Base-by-base conservation (phyloP, 805 yeast genomes). In the Barnettozyma vustinii region DNA sequence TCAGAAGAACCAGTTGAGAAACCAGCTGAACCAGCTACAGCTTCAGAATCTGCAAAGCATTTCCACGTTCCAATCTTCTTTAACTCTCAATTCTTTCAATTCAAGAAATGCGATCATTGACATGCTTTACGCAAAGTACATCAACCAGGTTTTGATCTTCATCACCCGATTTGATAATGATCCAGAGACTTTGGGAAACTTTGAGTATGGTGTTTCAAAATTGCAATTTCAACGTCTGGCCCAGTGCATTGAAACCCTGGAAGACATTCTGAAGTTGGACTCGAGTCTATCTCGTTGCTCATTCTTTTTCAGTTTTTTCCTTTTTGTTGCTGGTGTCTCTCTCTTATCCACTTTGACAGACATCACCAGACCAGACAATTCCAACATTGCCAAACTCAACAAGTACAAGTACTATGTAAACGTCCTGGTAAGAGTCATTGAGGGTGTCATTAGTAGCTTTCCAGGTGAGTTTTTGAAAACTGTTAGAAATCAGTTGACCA, bases 401-500 rank as follows among this genome's bases (percentile, higher is more conserved):
- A 52, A 53, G 52, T 51, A 58, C 48, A 55, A 58, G 30, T 59
- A 58, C 26, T 44, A 56, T 40, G 59, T 55, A 9, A 59, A 57
- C 35, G 52, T 58, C 6, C 25, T 59, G 13, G 55, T 60, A 13
- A 42, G 64, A 26, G 52, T 53, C 1, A 54, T 56, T 45, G 62
- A 58, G 44, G 57, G 60, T 35, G 58, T 65, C 9, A 53, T 67
- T 57, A 54, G 67, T 9, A 54, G 58, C 4, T 59, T 58, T 35
- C 63, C 62, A 2, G 53, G 41, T 47, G 69, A 47, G 21, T 68
- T 59, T 42, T 43, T 65, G 44, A 57, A 56, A 45, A 54, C 59
- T 25, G 33, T 56, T 9, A 55, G 63, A 51, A 60, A 55, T 42
- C 52, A 57, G 32, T 32, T 63, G 44, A 48, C 53, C 2, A 52